Base-by-base conservation (phyloP, 345 rosid genomes). In the Brassica incana region DNA sequence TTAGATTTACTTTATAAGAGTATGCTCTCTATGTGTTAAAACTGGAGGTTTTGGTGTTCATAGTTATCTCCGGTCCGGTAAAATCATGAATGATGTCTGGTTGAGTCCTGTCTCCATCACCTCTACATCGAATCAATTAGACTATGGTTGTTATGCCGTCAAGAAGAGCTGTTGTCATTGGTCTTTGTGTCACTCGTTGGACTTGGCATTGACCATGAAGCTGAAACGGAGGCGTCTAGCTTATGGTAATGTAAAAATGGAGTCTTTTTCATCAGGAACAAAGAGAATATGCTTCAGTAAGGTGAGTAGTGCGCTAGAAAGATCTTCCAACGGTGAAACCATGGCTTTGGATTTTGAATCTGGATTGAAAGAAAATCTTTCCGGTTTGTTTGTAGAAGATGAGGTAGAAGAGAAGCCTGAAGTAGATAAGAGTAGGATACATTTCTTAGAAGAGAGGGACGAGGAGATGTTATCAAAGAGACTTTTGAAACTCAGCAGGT, bases 401-500 rank as follows among this genome's bases (percentile, higher is more conserved):
- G 74, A 8, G 12, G 8, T 38, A 20, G 82, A 71, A 56, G 38
- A 72, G 59, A 79, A 82, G 72, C 5, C 59, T 25, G 6, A 15
- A 33, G 61, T 8, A 65, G 2, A 18, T 65, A 81, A 77, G 65
- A 80, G 59, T 74, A 77, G 78, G 78, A 79, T 84, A 20, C 85
- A 87, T 65, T 85, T 85, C 79, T 78, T 94, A 50, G 95, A 94
- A 84, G 97, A 89, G 84, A 85, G 80, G 67, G 86, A 88, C 60
- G 32, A 84, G 75, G 86, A 85, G 58, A 85, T 81, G 58, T 79
- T 94, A 67, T 94, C 94, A 0, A 83, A 85, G 77, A 88, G 96
- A 78, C 76, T 92, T 73, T 67, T 92, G 82, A 78, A 76, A 80
- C 98, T 92, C 36, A 85, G 97, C 67, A 88, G 97, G 84, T 88